A percentile compares a stretch with the other conserved stretches of the same genome.
phyloP scores from a whole-genome alignment of 2,329 filamentous ascomycete species.

The Zymoseptoria pseudotritici region DNA sequence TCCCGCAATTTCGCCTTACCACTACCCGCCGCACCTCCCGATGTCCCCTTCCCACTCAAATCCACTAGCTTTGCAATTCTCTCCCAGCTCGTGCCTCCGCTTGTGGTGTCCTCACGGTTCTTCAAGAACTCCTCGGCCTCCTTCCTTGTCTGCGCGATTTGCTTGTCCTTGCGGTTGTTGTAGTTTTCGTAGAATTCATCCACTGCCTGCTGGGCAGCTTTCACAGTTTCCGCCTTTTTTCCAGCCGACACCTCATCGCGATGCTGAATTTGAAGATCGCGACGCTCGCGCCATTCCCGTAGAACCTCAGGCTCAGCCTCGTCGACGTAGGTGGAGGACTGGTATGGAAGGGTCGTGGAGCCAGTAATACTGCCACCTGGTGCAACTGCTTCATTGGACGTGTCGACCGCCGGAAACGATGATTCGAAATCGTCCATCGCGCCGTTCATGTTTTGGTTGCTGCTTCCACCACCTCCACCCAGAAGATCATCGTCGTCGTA shows the following conservation, averaged over 20 bases:
- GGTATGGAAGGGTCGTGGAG: conserved; percentile 54
- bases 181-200: conserved; percentile 99
- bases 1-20: conserved; percentile 97
- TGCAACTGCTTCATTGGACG: conserved; percentile 63
- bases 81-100: conserved; percentile 96
- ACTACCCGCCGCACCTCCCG: conserved; percentile 78
- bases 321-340: conserved; percentile 43
- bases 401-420: conserved; percentile 80
- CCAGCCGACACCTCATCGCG: conserved; percentile 75
- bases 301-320: conserved; percentile 87
- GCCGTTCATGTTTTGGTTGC: conserved; percentile 35
- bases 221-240: conserved; percentile 77
- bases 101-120: conserved; percentile 83
- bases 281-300: conserved; percentile 81
- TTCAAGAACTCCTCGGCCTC: conserved; percentile 91
- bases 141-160: conserved; percentile 74
- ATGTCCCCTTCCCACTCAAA: conserved; percentile 82
- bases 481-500: conserved; percentile 56
- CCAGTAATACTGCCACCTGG: conserved; percentile 76
- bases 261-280: conserved; percentile 74
- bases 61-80: conserved; percentile 97
- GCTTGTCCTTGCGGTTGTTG: conserved; percentile 96
- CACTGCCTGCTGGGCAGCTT: conserved; percentile 86
- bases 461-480: conserved; percentile 40
- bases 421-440: conserved; percentile 64